Evolutionary conservation across 139 green algal species (phyloP), one percentile per base, ranked within the genome.

Genomic region (Trebouxia sp.): DNA sequence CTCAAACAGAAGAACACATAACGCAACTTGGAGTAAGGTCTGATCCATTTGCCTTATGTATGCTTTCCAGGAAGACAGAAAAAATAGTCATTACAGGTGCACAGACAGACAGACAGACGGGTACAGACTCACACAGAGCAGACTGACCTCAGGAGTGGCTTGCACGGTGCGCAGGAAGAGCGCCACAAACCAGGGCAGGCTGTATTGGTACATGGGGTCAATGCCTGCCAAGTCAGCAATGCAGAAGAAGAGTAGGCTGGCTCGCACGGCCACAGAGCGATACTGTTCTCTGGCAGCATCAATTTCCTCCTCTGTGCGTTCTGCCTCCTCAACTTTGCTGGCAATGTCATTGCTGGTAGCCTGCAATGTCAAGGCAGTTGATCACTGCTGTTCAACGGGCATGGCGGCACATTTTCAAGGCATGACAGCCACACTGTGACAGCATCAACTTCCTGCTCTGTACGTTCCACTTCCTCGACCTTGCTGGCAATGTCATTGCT

Each of bases 171-270:
- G 77, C 30, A 89, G 75, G 80, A 96, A 97, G 58, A 97, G 74
- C 42, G 85, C 77, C 1, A 81, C 89, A 83, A 97, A 97, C 84
- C 93, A 96, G 3, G 84, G 69, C 30, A 97, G 83, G 38, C 82
- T 92, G 82, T 93, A 94, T 82, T 90, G 85, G 83, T 97, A 97
- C 94, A 97, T 97, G 67, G 90, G 88, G 65, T 82, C 91, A 74
- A 97, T 93, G 69, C 89, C 76, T 4, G 90, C 83, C 47, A 97
- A 80, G 76, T 97, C 91, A 11, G 93, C 87, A n/a, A 95, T 88
- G 12, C 94, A 87, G 78, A 97, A 97, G 86, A 92, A 97, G 20
- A 97, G 86, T 43, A 92, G 86, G 30, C 87, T 89, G 45, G 82
- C 93, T 24, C 90, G 83, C 12, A 82, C 79, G 10, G 93, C 89